Conservation (phyloP, 805 yeast genomes). For the Phaffomyces antillensis region DNA sequence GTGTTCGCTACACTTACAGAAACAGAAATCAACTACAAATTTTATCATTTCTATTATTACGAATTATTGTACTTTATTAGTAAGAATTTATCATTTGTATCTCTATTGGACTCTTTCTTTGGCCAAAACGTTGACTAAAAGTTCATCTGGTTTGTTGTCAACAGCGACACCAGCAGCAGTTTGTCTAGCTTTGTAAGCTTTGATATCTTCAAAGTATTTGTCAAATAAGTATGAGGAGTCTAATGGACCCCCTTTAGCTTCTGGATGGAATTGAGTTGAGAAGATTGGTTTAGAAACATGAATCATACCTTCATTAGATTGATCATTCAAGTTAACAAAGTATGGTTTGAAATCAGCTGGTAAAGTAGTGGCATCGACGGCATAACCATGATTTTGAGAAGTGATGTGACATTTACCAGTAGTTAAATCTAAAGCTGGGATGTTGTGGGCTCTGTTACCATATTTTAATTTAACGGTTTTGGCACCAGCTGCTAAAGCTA, state of each 20-base stretch:
- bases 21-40: neutral
- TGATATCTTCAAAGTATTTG: conserved; percentile 71
- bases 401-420: conserved; percentile 97
- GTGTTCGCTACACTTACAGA: too few relatives aligned
- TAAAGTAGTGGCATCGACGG: conserved; percentile 79
- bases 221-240: conserved; percentile 91
- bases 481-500: conserved; percentile 94
- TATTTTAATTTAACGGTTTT: conserved; percentile 87
- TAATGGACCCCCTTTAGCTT: conserved; percentile 98
- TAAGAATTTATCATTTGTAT: neutral
- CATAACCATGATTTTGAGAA: conserved; percentile 98
- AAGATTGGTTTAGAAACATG: conserved; percentile 84
- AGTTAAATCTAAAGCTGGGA: conserved; percentile 85
- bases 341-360: conserved; percentile 76
- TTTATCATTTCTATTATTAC: neutral
- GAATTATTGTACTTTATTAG: neutral
- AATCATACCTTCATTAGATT: conserved; percentile 96
- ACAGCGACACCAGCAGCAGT: conserved; percentile 34
- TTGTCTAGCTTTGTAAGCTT: conserved; percentile 42
- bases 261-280: conserved; percentile 98
- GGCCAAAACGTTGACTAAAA: conserved; percentile 56
- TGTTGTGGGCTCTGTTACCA: conserved; percentile 98
- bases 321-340: conserved; percentile 89
- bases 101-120: conserved; percentile 50
- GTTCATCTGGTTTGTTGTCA: conserved; percentile 35